Percentiles rank a stretch among this genome's conserved stretches.
Evolutionary conservation across 768 basidiomycete genomes (phyloP).

Genomic region (Tulasnella sp.): DNA sequence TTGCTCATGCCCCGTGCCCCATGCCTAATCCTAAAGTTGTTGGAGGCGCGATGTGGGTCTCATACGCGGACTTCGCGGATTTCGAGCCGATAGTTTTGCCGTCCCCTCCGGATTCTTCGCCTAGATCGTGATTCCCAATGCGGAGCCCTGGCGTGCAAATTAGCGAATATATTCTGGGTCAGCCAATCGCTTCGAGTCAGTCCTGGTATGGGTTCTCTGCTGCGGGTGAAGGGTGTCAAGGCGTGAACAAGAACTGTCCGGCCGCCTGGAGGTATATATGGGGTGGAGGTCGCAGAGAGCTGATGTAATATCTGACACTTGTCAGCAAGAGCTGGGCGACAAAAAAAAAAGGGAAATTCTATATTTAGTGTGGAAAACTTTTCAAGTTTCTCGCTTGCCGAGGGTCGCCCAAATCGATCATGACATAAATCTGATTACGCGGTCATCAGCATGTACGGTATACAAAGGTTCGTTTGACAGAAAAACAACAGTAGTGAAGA

Average conservation of each 20-base stretch:
- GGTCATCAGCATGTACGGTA: background rate
- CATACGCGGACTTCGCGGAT: background rate
- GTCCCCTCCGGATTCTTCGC: background rate
- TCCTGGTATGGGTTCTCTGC: no score
- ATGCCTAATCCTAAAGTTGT: background rate
- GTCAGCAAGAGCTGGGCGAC: background rate
- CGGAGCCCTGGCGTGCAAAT: no score
- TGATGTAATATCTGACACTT: background rate
- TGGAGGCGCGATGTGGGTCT: background rate
- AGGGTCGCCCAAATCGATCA: background rate
- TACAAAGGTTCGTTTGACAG: background rate
- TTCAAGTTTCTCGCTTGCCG: background rate
- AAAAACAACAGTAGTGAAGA: background rate
- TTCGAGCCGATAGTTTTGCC: background rate
- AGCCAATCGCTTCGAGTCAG: background rate
- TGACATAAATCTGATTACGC: background rate
- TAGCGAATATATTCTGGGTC: background rate
- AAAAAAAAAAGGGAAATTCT: background rate
- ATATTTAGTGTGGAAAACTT: background rate
- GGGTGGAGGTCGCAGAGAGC: background rate
- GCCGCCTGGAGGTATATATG: no score
- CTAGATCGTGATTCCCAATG: background rate
- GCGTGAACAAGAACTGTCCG: no score
- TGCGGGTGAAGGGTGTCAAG: no score
- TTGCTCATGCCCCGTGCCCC: background rate